These are phyloP conservation scores for Kokia cookei DNA, from an alignment of 441 rosid species.

Conservation along the genomic window DNA sequence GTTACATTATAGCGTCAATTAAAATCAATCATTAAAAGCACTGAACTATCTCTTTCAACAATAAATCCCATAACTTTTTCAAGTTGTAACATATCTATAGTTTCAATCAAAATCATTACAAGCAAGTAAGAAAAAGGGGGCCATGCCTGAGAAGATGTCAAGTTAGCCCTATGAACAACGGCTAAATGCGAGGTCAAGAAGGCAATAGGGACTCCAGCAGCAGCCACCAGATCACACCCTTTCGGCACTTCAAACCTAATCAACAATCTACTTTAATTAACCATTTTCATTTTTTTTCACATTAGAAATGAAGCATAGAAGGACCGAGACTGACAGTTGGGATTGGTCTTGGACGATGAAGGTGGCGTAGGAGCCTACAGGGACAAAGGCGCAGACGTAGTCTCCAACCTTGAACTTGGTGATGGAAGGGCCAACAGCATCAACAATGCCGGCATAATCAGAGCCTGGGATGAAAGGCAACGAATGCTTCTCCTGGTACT, in stretches of 20 bases:
- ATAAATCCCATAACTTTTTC: too few relatives aligned
- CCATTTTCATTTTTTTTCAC: background rate
- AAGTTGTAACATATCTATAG: too few relatives aligned
- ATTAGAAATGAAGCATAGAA: background rate
- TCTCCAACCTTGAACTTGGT: conserved; percentile 69
- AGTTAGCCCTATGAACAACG: conserved; percentile 73
- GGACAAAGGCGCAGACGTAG: conserved; percentile 56
- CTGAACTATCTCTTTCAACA: too few relatives aligned
- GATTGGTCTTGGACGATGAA: conserved; percentile 70
- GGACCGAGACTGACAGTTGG: conserved; percentile 26
- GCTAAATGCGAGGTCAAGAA: conserved; percentile 96
- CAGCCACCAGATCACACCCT: conserved; percentile 72
- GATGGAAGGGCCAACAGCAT: conserved; percentile 58
- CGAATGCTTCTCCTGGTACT: conserved; percentile 77
- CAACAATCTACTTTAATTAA: background rate
- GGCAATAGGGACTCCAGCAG: conserved; percentile 81
- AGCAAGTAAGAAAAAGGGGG: too few relatives aligned
- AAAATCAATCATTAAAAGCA: too few relatives aligned
- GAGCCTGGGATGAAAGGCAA: conserved; percentile 92
- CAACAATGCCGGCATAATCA: conserved; percentile 78
- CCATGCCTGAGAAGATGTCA: conserved; percentile 25
- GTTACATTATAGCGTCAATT: too few relatives aligned
- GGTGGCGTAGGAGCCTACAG: conserved; percentile 73
- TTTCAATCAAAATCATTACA: too few relatives aligned
- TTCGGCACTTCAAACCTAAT: conserved; percentile 66